Evolutionary conservation across 202 grass and related monocot species (phyloP), one percentile per base, ranked within the genome.

Genomic region (Schoenoplectus triqueter): DNA sequence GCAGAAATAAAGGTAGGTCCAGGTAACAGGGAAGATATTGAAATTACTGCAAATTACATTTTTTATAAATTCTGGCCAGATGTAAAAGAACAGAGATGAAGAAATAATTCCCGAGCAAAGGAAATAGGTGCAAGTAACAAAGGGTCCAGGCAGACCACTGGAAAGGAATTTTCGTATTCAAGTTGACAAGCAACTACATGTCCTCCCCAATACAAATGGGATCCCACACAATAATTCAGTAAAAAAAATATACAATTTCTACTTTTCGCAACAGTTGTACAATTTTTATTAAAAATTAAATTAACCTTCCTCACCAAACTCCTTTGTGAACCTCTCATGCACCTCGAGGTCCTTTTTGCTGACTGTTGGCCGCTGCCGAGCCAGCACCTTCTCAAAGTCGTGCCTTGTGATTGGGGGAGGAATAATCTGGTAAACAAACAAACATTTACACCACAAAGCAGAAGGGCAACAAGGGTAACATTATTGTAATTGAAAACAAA

Each of bases 241-340:
- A 42, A 83, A 61, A 55, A 63, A 69, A 87, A 87, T 84, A 87
- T 87, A 87, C 86, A 84, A 67, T 78, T 87, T 76, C 77, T 68
- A 81, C 56, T 47, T 60, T 72, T 67, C 7, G 5, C 49, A 55
- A 70, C 49, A 55, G 52, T 69, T 69, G 66, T 56, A 83, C 81
- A 70, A 60, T 55, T 82, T 81, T 82, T 69, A 83, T 69, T 83
- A 83, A 70, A 83, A 83, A 57, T 59, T 17, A 66, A 83, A 45
- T 97, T 80, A 97, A 2, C 94, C 94, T 86, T 97, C 94, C 88
- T 97, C 92, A 0, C 94, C 94, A 0, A 97, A 97, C 88, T 97
- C 94, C 80, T 90, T 94, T 0, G 94, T 97, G 87, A 97, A 97
- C 85, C 87, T 94, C 88, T 97, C 94, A 0, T 97, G 94, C 90